Percentiles rank a stretch among this genome's conserved stretches.
phyloP scores from a whole-genome alignment of 495 filamentous ascomycete genomes.

The Aspergillus homomorphus region DNA sequence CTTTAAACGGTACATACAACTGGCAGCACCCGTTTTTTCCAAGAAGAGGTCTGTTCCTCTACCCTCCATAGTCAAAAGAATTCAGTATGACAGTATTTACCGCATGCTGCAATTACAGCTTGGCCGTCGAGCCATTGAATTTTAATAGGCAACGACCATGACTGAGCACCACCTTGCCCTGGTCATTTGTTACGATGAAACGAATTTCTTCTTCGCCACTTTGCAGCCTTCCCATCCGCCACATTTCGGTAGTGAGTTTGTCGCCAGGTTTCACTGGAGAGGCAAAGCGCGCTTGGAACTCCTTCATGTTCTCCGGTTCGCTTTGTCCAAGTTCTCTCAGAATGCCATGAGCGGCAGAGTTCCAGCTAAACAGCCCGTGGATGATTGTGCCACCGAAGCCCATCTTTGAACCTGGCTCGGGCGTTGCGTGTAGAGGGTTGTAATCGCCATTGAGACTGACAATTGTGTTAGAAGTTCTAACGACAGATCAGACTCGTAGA shows the following conservation, averaged over 20 bases:
- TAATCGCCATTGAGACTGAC: constrained; percentile 79
- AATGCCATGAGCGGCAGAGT: constrained; percentile 72
- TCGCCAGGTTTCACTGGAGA: constrained; percentile 74
- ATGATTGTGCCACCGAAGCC: constrained; percentile 87
- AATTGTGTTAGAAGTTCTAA: constrained; percentile 1
- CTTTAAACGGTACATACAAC: too few relatives aligned
- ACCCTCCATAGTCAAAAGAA: too few relatives aligned
- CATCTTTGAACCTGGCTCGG: constrained; percentile 81
- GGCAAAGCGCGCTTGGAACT: constrained; percentile 86
- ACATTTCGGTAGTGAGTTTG: constrained; percentile 48
- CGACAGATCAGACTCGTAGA: neutral
- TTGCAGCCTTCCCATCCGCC: constrained; percentile 50
- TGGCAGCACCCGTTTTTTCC: too few relatives aligned
- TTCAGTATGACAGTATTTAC: too few relatives aligned
- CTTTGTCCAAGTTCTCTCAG: constrained; percentile 69
- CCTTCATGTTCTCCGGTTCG: constrained; percentile 73
- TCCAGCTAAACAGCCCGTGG: constrained; percentile 85
- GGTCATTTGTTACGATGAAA: constrained; percentile 66
- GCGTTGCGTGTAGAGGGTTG: constrained; percentile 84
- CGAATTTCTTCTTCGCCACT: constrained; percentile 78
- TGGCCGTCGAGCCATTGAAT: constrained; percentile 56
- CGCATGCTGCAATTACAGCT: constrained; percentile 56
- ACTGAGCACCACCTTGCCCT: constrained; percentile 74
- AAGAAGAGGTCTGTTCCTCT: too few relatives aligned
- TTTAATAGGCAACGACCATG: constrained; percentile 81